phyloP scores from a whole-genome alignment of 2,329 filamentous ascomycete genomes.

The Ilyonectria destructans region DNA sequence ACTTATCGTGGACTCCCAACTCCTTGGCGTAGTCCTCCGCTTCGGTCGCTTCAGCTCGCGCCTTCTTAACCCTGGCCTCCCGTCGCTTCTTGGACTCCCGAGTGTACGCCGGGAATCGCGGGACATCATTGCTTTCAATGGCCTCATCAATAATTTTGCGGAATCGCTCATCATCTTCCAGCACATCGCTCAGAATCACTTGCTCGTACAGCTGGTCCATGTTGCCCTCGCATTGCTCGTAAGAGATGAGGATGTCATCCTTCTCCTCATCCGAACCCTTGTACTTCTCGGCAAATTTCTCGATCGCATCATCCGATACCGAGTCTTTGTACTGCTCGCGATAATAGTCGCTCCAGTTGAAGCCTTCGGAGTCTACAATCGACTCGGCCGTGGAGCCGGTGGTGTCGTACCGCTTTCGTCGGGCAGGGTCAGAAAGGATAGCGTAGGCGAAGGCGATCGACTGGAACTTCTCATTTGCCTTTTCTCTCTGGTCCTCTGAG shows the following conservation, averaged over 20 bases:
- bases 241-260: conserved; percentile 83
- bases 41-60: conserved; percentile 78
- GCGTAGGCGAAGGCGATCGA: conserved; percentile 94
- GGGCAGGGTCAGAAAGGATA: conserved; percentile 85
- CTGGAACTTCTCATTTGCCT: conserved; percentile 88
- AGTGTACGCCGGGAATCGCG: conserved; percentile 78
- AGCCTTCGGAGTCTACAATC: conserved; percentile 83
- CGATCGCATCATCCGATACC: conserved; percentile 82
- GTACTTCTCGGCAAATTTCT: conserved; percentile 83
- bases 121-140: conserved; percentile 79
- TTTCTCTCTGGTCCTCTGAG: conserved; percentile 74
- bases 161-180: conserved; percentile 90
- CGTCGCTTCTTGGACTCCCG: conserved; percentile 80
- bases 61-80: conserved; percentile 72
- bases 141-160: conserved; percentile 85
- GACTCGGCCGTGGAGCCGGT: conserved; percentile 92
- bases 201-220: conserved; percentile 84
- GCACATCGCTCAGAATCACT: conserved; percentile 89
- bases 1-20: conserved; percentile 80
- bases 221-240: conserved; percentile 80
- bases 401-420: conserved; percentile 89
- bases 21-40: conserved; percentile 84
- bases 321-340: conserved; percentile 85
- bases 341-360: conserved; percentile 94
- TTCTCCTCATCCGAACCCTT: conserved; percentile 90